Conservation (phyloP, 768 basidiomycete genomes). For the Favolaschia claudopus region DNA sequence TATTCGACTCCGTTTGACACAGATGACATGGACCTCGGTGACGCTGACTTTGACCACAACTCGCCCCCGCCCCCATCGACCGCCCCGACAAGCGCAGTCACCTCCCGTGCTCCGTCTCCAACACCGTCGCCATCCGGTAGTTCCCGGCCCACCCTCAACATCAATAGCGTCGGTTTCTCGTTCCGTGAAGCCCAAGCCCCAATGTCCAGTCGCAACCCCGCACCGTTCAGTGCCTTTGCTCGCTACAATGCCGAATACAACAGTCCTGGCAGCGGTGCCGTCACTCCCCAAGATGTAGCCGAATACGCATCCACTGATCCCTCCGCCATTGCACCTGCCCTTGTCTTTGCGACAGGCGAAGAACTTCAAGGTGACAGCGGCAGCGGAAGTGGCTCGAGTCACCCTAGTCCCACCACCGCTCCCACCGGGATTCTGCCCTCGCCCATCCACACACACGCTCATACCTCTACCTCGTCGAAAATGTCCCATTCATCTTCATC, state of each 20-base stretch:
- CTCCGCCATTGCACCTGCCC: constrained; percentile 16
- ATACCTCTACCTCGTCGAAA: constrained; percentile 11
- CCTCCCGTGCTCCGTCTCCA: constrained; percentile 26
- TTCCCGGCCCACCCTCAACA: constrained; percentile 27
- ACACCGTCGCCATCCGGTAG: constrained; percentile 22
- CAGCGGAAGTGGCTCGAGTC: background rate
- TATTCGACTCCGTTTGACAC: constrained; percentile 65
- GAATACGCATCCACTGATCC: constrained; percentile 5
- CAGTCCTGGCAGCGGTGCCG: constrained; percentile 4
- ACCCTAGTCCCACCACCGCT: no score
- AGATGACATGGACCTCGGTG: constrained; percentile 86
- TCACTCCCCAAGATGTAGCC: constrained; percentile 11
- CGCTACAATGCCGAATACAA: constrained; percentile 22
- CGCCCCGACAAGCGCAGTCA: constrained; percentile 24
- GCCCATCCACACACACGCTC: background rate
- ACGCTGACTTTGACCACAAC: constrained; percentile 58
- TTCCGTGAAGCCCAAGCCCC: constrained; percentile 22
- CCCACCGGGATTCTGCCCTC: no score
- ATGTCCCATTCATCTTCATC: constrained; percentile 30
- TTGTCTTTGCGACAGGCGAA: constrained; percentile 24
- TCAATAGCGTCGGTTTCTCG: constrained; percentile 24
- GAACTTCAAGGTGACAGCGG: constrained; percentile 13
- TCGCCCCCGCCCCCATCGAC: constrained; percentile 35
- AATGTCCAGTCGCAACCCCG: constrained; percentile 1
- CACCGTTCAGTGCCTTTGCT: constrained; percentile 20